Percentiles rank a stretch among this genome's conserved stretches.
Conservation (phyloP, 73 alveolate genomes). For the Diophrys sp. region DNA sequence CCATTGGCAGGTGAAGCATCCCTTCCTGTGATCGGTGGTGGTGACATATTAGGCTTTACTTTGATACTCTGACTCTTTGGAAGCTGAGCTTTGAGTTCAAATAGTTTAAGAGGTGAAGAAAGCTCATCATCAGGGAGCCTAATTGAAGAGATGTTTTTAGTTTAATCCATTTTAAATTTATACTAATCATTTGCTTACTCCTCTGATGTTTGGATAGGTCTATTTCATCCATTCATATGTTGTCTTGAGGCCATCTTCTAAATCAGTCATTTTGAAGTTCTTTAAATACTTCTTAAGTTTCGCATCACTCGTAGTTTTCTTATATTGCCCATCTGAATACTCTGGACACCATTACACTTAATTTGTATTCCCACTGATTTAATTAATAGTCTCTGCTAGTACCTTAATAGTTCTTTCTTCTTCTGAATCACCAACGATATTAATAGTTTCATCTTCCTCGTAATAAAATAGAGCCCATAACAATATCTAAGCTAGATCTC, state of each 20-base stretch:
- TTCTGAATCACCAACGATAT: conserved; percentile 21
- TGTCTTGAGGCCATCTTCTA: neutral
- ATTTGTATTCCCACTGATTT: neutral
- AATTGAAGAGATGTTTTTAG: too few relatives aligned
- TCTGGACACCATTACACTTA: conserved; percentile 6
- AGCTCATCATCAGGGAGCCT: too few relatives aligned
- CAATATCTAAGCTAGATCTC: conserved; percentile 18
- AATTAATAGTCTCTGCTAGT: conserved; percentile 25
- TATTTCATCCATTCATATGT: neutral
- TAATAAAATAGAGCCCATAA: conserved; percentile 25
- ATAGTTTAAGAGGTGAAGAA: too few relatives aligned
- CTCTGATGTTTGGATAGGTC: neutral
- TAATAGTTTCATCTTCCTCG: conserved; percentile 5
- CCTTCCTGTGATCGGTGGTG: too few relatives aligned
- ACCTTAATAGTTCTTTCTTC: conserved; percentile 23
- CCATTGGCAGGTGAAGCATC: too few relatives aligned
- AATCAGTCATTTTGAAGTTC: neutral
- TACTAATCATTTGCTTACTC: neutral
- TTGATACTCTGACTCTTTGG: too few relatives aligned
- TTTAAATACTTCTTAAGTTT: neutral
- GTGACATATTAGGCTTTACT: too few relatives aligned
- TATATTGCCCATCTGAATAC: conserved; percentile 30
- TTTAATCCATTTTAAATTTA: too few relatives aligned
- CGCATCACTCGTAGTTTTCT: conserved; percentile 18
- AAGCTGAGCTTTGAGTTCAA: too few relatives aligned